A percentile compares a stretch with the other conserved stretches of the same genome.
Conservation (phyloP, 176 grass and related monocot genomes). For the Puya raimondii region DNA sequence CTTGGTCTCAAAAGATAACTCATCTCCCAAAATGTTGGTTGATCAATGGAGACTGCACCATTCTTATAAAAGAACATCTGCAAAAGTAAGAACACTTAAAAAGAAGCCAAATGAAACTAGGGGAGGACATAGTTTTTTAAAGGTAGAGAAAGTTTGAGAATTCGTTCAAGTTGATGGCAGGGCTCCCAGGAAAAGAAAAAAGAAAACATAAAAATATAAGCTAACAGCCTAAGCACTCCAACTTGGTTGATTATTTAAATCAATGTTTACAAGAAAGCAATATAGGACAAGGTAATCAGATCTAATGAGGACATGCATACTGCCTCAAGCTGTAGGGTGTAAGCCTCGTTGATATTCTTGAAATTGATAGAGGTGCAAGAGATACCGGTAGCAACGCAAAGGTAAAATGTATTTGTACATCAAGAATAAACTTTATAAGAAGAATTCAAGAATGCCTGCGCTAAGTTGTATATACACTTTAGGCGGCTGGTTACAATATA, state of each 20-base stretch:
- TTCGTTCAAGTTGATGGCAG: background rate
- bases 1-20: slow-evolving; percentile 76
- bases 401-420: too few relatives aligned
- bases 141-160: background rate
- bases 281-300: background rate
- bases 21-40: slow-evolving; percentile 90
- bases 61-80: slow-evolving; percentile 95
- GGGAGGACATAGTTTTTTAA: background rate
- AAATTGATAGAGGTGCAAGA: too few relatives aligned
- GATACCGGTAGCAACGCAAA: too few relatives aligned
- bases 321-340: too few relatives aligned
- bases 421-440: too few relatives aligned
- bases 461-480: too few relatives aligned
- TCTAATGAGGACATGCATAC: too few relatives aligned
- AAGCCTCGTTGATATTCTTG: too few relatives aligned
- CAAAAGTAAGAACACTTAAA: background rate
- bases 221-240: background rate
- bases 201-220: too few relatives aligned
- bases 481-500: too few relatives aligned
- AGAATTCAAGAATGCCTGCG: too few relatives aligned
- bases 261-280: background rate
- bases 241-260: background rate
- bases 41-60: slow-evolving; percentile 61
- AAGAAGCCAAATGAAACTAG: background rate
- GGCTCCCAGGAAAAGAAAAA: background rate